Percentiles rank a stretch among this genome's conserved stretches.
Conservation (phyloP, 805 yeast genomes). For the Candida qinlingensis region DNA sequence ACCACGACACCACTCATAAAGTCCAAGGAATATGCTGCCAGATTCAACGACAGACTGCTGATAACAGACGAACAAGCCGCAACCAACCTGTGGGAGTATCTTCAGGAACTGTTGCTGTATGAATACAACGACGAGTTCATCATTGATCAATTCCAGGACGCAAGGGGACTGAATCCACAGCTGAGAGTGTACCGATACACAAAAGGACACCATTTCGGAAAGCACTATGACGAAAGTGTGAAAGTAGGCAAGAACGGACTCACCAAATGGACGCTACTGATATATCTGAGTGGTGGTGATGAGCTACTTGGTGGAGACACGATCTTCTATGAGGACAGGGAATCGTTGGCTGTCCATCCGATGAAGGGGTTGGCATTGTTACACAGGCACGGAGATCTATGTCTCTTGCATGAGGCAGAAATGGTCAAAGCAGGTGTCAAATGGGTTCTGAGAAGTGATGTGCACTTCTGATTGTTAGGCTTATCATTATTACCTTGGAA, state of each 20-base stretch:
- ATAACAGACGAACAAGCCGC: conserved; percentile 35
- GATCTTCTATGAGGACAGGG: conserved; percentile 36
- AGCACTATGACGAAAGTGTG: conserved; percentile 58
- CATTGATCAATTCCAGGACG: conserved; percentile 31
- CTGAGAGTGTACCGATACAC: conserved; percentile 49
- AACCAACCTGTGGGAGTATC: conserved; percentile 37
- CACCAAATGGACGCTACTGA: conserved; percentile 55
- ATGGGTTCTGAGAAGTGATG: conserved; percentile 61
- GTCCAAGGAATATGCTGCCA: conserved; percentile 48
- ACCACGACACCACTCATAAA: conserved; percentile 46
- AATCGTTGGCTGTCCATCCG: conserved; percentile 35
- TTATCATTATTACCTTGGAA: not conserved
- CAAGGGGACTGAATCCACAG: conserved; percentile 50
- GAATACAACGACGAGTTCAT: conserved; percentile 27
- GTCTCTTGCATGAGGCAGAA: conserved; percentile 55
- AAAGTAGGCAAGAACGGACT: conserved; percentile 31
- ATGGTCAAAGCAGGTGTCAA: conserved; percentile 46
- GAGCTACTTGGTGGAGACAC: conserved; percentile 59
- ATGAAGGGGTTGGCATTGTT: conserved; percentile 50
- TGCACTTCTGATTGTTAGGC: conserved; percentile 29
- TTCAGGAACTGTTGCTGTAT: conserved; percentile 28
- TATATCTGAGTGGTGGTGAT: conserved; percentile 52
- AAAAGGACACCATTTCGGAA: conserved; percentile 53
- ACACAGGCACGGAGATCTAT: conserved; percentile 64
- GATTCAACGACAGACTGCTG: conserved; percentile 48